Base-by-base conservation (phyloP, 768 basidiomycete genomes). In the Agaricus blazei region DNA sequence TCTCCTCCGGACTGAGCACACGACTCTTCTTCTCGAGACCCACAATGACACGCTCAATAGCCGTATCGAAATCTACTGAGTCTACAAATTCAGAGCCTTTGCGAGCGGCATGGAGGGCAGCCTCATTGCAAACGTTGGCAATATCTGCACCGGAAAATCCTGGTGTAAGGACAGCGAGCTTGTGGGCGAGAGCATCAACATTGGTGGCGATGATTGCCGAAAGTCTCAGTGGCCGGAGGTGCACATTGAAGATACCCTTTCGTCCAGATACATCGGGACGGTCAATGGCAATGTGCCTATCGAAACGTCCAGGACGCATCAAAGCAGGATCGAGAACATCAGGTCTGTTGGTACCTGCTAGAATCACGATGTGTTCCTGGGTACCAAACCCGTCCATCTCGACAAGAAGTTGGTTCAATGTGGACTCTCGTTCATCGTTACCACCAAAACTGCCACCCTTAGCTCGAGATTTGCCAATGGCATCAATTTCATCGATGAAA, bases 361-460 rank as follows among this genome's bases (percentile, higher is more conserved):
- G 81, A 15, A 99, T 88, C 48, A 98, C 96, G 57, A 99, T 85
- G 64, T 98, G 93, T 67, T 98, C 94, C 58, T 89, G 84, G n/a
- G 94, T 96, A 38, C 90, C 89, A 72, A 99, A 99, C 27, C 97
- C 97, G 68, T 99, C 97, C 97, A 99, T 98, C 75, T 99, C 96
- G 52, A 98, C 97, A 58, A 99, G 77, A 11, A 99, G 79, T 70
- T 99, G 96, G 68, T 98, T 98, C 56, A 99, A 82, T 28, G 97
- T 99, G 1, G 90, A 91, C 71, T 99, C 97, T 29, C 97, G 85
- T 70, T 99, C 97, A 67, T 98, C 96, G 71, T 98, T 98, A 4
- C 96, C 93, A 36, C 80, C 85, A 51, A 82, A 71, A 56, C 70
- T 74, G 34, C 96, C 93, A 50, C 92, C 84, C 59, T 82, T 84